Evolutionary conservation across 1,284 basidiomycete species (phyloP).

Genomic region (Testicularia cyperi): DNA sequence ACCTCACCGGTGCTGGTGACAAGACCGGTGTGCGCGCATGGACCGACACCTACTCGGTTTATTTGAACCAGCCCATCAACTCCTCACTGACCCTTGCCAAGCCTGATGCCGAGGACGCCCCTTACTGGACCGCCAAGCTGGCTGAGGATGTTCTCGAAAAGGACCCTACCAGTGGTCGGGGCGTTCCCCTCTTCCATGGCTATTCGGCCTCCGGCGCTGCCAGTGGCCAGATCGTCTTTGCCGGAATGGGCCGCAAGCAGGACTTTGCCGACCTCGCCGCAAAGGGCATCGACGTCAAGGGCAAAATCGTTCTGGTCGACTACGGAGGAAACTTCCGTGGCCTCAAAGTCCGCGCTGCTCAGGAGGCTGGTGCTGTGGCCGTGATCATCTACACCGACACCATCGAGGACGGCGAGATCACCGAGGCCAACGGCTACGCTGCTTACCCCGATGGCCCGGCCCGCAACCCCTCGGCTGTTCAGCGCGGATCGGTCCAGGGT

Average conservation of each 20-base stretch:
- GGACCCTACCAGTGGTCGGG: constrained; percentile 62
- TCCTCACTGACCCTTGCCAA: constrained; percentile 45
- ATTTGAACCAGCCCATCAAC: constrained; percentile 54
- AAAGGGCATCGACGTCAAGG: constrained; percentile 72
- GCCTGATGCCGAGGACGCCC: constrained; percentile 33
- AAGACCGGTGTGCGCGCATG: constrained; percentile 42
- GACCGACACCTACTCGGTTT: constrained; percentile 57
- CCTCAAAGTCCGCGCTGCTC: constrained; percentile 76
- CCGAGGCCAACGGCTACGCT: constrained; percentile 67
- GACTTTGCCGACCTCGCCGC: constrained; percentile 67
- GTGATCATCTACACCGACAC: constrained; percentile 81
- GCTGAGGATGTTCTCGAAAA: constrained; percentile 60
- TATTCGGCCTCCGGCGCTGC: constrained; percentile 60
- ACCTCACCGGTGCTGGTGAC: constrained; percentile 22
- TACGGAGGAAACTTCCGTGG: constrained; percentile 83
- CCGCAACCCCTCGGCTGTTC: constrained; percentile 69
- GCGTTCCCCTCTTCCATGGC: constrained; percentile 63
- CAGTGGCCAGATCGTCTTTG: constrained; percentile 74
- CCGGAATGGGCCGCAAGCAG: constrained; percentile 75
- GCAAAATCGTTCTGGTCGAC: constrained; percentile 78
- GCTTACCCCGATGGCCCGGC: constrained; percentile 81
- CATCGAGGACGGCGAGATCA: constrained; percentile 81
- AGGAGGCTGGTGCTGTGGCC: constrained; percentile 72
- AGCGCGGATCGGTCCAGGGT: constrained; percentile 81
- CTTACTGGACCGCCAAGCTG: constrained; percentile 68